A percentile compares a stretch with the other conserved stretches of the same genome.
Conservation (phyloP, 1,284 basidiomycete species). For the Inonotus hispidus region DNA sequence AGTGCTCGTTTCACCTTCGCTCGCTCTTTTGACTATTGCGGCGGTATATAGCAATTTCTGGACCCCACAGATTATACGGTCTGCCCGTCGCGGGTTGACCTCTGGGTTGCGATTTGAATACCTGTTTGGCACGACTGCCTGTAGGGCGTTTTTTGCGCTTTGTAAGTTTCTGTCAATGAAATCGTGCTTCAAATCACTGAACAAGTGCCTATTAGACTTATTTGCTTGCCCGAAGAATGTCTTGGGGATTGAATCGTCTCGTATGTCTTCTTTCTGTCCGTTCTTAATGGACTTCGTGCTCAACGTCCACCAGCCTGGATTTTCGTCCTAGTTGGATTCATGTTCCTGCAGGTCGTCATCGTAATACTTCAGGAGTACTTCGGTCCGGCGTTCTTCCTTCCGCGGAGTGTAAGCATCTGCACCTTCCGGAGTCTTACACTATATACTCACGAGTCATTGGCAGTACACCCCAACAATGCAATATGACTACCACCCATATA, state of each 20-base stretch:
- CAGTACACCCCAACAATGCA: constrained; percentile 58
- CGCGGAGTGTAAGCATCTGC: constrained; percentile 44
- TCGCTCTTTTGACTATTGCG: constrained; percentile 68
- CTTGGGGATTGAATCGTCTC: constrained; percentile 66
- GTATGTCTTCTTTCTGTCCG: constrained; percentile 31
- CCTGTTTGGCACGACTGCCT: constrained; percentile 71
- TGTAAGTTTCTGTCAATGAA: constrained; percentile 47
- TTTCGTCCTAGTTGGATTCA: constrained; percentile 55
- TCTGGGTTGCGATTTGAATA: constrained; percentile 69
- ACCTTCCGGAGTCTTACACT: not conserved
- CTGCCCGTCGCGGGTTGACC: constrained; percentile 61
- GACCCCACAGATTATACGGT: constrained; percentile 80
- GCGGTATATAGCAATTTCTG: constrained; percentile 73
- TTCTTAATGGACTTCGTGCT: not conserved
- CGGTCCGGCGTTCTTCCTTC: constrained; percentile 81
- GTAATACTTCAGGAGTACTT: constrained; percentile 72
- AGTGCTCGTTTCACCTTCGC: constrained; percentile 64
- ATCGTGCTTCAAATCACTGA: not conserved
- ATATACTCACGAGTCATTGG: not conserved
- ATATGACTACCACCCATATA: constrained; percentile 81
- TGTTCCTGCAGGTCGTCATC: constrained; percentile 58
- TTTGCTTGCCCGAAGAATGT: constrained; percentile 81
- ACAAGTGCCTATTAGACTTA: constrained; percentile 52
- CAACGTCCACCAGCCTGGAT: constrained; percentile 46
- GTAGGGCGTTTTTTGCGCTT: constrained; percentile 64